Base-by-base conservation (phyloP, 2,329 filamentous ascomycete genomes). In the Helotiales sp. region DNA sequence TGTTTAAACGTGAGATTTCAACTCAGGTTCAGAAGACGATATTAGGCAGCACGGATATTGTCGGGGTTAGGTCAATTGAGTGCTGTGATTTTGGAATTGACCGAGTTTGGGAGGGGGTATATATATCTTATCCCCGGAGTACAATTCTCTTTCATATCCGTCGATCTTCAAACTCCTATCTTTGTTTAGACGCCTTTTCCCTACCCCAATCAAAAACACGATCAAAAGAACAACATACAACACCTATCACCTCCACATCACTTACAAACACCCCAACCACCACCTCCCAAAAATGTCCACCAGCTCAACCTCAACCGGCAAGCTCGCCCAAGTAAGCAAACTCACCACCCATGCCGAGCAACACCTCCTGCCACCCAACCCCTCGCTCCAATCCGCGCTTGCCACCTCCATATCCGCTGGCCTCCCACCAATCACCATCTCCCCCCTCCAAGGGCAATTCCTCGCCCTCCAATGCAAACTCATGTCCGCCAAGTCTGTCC, bases 391-490 rank as follows among this genome's bases (percentile, higher is more conserved):
- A 30, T 69, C 77, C 26, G 75, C 79, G 10, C 69, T 79, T 11
- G 24, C 71, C n/a, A 79, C 78, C 61, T 79, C 78, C 1, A 47
- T 64, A 1, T 72, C 68, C 11, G 71, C 77, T 2, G 78, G 78
- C 6, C 75, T 83, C 0, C 78, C 78, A 1, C 75, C 77, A 57
- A 82, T 82, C 67, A 75, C 74, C 50, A 75, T 81, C 43, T 75
- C 75, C 3, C 72, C 77, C 0, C 71, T 77, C 8, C 73, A 79
- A 50, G 81, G 79, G 32, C 79, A 80, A 63, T 78, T 77, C 55
- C 75, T 83, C 8, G 75, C 80, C 11, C 70, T 83, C 15, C 80
- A 81, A 52, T 76, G 77, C 60, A 76, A 77, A 54, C 68, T 80
- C 37, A 76, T 78, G 0, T 70, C 74, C 24, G 79, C 78, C 43